A percentile compares a stretch with the other conserved stretches of the same genome.
phyloP scores from a whole-genome alignment of 139 green algal species.

The Picochlorum sp. region DNA sequence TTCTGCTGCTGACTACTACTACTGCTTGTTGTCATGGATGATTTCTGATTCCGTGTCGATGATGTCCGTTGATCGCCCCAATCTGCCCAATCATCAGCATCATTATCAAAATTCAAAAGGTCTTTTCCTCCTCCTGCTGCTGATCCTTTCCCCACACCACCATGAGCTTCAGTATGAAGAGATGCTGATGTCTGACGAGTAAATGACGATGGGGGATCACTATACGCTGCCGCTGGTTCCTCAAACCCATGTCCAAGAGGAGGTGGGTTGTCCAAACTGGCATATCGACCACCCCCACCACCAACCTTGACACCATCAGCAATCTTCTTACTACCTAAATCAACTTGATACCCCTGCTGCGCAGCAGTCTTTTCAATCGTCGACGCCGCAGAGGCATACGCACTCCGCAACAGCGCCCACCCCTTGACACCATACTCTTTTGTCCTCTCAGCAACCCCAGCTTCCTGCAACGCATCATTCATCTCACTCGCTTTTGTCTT shows the following conservation, averaged over 20 bases:
- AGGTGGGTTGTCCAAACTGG: not conserved
- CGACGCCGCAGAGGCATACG: conserved; percentile 31
- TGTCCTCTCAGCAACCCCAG: conserved; percentile 28
- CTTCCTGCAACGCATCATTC: conserved; percentile 12
- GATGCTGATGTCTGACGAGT: too few species aligned
- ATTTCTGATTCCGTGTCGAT: too few species aligned
- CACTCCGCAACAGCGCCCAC: conserved; percentile 39
- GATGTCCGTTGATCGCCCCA: not conserved
- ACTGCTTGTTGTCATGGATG: too few species aligned
- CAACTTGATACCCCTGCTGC: conserved; percentile 39
- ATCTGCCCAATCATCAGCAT: not conserved
- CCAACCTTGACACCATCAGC: not conserved
- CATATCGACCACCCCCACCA: not conserved
- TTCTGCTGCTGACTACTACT: too few species aligned
- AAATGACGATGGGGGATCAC: too few species aligned
- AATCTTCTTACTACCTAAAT: conserved; percentile 31
- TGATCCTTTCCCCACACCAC: too few species aligned
- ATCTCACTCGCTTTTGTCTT: conserved; percentile 3
- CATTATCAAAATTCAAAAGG: not conserved
- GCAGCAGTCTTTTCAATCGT: conserved; percentile 32
- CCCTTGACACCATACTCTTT: conserved; percentile 37
- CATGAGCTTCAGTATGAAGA: too few species aligned
- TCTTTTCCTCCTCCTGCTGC: not conserved
- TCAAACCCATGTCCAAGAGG: not conserved
- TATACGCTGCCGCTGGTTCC: too few species aligned